Evolutionary conservation across 768 basidiomycete genomes (phyloP), one percentile per base, ranked within the genome.

Genomic region (Leccinum longicurvipes): DNA sequence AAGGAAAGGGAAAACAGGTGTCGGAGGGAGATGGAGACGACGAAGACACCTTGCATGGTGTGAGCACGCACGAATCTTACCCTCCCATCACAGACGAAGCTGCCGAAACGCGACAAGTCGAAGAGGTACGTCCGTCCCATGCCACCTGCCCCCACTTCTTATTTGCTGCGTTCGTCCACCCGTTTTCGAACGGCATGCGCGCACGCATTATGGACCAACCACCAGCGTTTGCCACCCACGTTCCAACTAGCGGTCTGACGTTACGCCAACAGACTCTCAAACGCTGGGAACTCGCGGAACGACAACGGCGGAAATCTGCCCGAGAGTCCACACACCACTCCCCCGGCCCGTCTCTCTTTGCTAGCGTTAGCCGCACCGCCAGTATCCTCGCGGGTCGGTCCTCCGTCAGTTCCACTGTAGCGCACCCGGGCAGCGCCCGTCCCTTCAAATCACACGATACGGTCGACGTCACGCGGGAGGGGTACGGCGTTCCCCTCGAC

Each of bases 251-350:
- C 32, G 6, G 15, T 14, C 48, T 62, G 41, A 65, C 17, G 11
- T 31, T 41, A 41, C 8, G 17, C 27, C 47, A 29, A 56, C 69
- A 93, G 91, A 93, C 83, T 56, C 76, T 93, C 25, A 78, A 80
- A 60, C 80, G 80, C 42, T 93, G 90, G 91, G 91, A 93, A 62
- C 73, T 83, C 46, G 83, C 83, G 39, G 91, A 93, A 65, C 80
- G 87, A 19, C 84, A 84, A 62, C 80, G 88, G 56, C 81, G 91
- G 74, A 91, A 85, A 71, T 78, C 81, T 32, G 85, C 81, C 3
- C 80, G 91, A 53, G 86, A 84, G 54, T 84, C 86, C 3, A 12
- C n/a, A 3, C 66, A 63, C 1, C 12, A 62, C 21, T 53, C 42
- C 8, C 50, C 67, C 25, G 36, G 51, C 1, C 63, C 78, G 5